These are phyloP conservation scores for Sporothrix protearum DNA, from an alignment of 2,329 filamentous ascomycete genomes.

Conservation along the genomic window DNA sequence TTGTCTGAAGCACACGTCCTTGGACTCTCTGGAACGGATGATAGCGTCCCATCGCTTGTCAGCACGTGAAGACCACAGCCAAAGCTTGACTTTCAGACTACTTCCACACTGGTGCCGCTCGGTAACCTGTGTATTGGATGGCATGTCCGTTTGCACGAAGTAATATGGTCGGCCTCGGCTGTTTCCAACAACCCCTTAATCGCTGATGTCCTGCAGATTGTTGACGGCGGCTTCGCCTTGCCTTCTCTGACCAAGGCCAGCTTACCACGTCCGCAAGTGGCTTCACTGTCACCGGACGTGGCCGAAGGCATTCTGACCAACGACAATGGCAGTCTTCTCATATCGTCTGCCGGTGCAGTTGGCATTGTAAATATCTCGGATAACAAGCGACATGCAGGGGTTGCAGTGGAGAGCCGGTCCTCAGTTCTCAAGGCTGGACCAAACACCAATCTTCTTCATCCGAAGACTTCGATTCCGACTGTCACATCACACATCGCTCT, in stretches of 20 bases:
- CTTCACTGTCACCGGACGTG: neutral
- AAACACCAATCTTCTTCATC: slow-evolving; percentile 6
- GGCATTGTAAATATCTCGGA: neutral
- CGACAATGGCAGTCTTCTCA: neutral
- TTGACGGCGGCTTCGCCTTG: slow-evolving; percentile 9
- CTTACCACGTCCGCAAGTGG: neutral
- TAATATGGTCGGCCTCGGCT: neutral
- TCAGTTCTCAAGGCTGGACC: neutral
- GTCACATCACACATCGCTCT: neutral
- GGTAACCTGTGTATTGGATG: neutral
- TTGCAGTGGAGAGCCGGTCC: neutral
- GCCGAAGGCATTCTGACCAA: neutral
- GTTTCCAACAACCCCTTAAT: neutral
- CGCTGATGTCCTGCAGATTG: neutral
- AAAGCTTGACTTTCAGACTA: neutral
- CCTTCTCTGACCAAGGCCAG: neutral
- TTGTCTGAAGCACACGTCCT: neutral
- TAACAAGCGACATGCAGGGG: neutral
- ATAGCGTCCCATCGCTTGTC: neutral
- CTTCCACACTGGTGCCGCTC: neutral
- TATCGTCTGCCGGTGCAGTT: slow-evolving; percentile 4
- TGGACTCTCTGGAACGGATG: neutral
- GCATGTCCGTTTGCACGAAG: slow-evolving; percentile 3
- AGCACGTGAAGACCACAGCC: neutral
- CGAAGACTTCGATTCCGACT: slow-evolving; percentile 10